Conservation (phyloP, 2,329 filamentous ascomycete species). For the Alternaria triticimaculans region DNA sequence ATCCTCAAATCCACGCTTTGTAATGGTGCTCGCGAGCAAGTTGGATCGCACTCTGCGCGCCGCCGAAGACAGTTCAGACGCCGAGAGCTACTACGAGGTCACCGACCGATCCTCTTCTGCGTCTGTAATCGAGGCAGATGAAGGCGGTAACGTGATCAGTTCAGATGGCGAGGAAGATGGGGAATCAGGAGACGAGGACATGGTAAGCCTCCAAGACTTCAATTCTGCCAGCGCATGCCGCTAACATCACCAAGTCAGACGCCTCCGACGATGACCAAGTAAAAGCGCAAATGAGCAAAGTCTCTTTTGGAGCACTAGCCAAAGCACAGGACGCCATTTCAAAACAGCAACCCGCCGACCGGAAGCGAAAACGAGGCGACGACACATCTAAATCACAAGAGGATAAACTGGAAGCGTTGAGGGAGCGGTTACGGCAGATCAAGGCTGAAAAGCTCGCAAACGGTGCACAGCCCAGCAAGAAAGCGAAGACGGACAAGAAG, state of each 20-base stretch:
- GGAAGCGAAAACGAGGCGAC: slow-evolving; percentile 53
- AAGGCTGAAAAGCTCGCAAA: slow-evolving; percentile 48
- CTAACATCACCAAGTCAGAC: slow-evolving; percentile 33
- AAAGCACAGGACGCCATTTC: slow-evolving; percentile 78
- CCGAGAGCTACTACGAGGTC: slow-evolving; percentile 49
- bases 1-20: neutral
- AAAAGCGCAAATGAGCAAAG: slow-evolving; percentile 59
- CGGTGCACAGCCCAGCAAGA: slow-evolving; percentile 27
- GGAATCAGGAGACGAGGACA: slow-evolving; percentile 36
- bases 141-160: slow-evolving; percentile 44
- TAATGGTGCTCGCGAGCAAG: slow-evolving; percentile 46
- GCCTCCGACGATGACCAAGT: slow-evolving; percentile 51
- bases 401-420: slow-evolving; percentile 55
- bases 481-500: slow-evolving; percentile 19
- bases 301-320: slow-evolving; percentile 90
- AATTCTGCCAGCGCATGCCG: neutral
- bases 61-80: slow-evolving; percentile 46
- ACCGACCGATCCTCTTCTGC: slow-evolving; percentile 49
- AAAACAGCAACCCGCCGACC: slow-evolving; percentile 39
- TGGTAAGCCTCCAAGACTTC: slow-evolving; percentile 19
- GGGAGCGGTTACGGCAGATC: slow-evolving; percentile 54
- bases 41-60: slow-evolving; percentile 47
- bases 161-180: slow-evolving; percentile 40
- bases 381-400: slow-evolving; percentile 51
- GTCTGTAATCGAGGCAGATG: slow-evolving; percentile 49